A percentile compares a stretch with the other conserved stretches of the same genome.
phyloP scores from a whole-genome alignment of 2,329 filamentous ascomycete species.

The Hymenotorrendiella dingleyae region DNA sequence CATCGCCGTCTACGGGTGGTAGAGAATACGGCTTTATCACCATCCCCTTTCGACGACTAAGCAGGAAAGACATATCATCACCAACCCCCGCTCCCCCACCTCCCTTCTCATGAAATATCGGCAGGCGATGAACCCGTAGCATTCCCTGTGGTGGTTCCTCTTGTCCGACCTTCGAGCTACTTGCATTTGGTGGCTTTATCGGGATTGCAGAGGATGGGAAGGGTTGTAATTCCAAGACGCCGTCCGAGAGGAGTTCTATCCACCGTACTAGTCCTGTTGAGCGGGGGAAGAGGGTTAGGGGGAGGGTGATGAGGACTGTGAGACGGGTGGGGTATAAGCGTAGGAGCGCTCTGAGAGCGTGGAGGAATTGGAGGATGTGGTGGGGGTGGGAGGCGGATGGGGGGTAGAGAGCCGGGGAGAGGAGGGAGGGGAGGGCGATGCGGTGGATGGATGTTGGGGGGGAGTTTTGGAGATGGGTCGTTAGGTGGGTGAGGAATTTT shows the following conservation, averaged over 20 bases:
- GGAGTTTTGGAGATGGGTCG: constrained; percentile 49
- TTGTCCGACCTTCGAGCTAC: constrained; percentile 47
- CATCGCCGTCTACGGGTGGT: constrained; percentile 76
- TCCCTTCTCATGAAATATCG: constrained; percentile 81
- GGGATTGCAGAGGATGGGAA: constrained; percentile 49
- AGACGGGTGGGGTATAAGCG: constrained; percentile 59
- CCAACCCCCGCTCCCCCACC: constrained; percentile 68
- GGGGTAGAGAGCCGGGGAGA: constrained; percentile 82
- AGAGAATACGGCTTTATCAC: constrained; percentile 84
- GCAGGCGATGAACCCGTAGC: constrained; percentile 74
- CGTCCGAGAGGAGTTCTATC: constrained; percentile 80
- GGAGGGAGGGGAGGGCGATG: constrained; percentile 74
- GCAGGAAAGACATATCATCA: constrained; percentile 84
- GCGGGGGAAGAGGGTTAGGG: constrained; percentile 73
- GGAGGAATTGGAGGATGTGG: constrained; percentile 73
- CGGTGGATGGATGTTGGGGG: constrained; percentile 64
- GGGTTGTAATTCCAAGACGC: constrained; percentile 78
- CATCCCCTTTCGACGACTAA: constrained; percentile 75
- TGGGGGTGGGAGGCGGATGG: constrained; percentile 63
- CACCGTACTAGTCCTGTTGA: constrained; percentile 71
- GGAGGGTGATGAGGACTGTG: constrained; percentile 70
- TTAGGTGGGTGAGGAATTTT: constrained; percentile 55
- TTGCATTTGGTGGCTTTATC: constrained; percentile 42
- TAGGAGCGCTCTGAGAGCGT: constrained; percentile 69
- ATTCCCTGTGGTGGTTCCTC: constrained; percentile 83